These are phyloP conservation scores for Salix suchowensis DNA, from an alignment of 345 rosid genomes.

Conservation along the genomic window DNA sequence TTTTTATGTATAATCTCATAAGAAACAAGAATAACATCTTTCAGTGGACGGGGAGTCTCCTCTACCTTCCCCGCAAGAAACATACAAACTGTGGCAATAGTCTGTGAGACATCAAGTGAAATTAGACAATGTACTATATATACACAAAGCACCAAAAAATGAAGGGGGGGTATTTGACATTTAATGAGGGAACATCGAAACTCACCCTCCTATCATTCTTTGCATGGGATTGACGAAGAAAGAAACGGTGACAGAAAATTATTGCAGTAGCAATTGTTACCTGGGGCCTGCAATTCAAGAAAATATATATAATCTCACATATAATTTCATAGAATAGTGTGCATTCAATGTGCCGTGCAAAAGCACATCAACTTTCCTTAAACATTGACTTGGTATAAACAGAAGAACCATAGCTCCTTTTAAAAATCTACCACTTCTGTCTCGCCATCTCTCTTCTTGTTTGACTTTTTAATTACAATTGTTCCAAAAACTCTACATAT, in stretches of 20 bases:
- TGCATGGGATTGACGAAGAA: slow-evolving; percentile 86
- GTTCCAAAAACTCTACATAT: neutral
- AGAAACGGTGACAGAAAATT: slow-evolving; percentile 94
- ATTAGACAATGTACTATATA: neutral
- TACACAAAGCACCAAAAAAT: neutral
- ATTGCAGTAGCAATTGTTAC: slow-evolving; percentile 97
- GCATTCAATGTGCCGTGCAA: neutral
- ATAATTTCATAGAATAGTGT: neutral
- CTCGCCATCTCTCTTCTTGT: neutral
- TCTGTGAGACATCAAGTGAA: slow-evolving; percentile 38
- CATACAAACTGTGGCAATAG: slow-evolving; percentile 93
- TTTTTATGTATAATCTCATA: slow-evolving; percentile 91
- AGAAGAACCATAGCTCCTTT: neutral
- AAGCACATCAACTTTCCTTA: neutral
- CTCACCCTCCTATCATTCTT: slow-evolving; percentile 86
- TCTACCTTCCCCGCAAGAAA: slow-evolving; percentile 98
- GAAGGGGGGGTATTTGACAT: neutral
- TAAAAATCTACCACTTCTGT: neutral
- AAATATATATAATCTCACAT: neutral
- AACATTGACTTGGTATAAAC: no score
- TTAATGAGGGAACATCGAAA: neutral
- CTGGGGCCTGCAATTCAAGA: slow-evolving; percentile 74
- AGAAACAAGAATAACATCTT: slow-evolving; percentile 90
- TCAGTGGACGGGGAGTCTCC: slow-evolving; percentile 93
- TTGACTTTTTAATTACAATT: neutral